These are phyloP conservation scores for Phytophthora sp. DNA, from an alignment of 352 stramenopile species.

Conservation along the genomic window DNA sequence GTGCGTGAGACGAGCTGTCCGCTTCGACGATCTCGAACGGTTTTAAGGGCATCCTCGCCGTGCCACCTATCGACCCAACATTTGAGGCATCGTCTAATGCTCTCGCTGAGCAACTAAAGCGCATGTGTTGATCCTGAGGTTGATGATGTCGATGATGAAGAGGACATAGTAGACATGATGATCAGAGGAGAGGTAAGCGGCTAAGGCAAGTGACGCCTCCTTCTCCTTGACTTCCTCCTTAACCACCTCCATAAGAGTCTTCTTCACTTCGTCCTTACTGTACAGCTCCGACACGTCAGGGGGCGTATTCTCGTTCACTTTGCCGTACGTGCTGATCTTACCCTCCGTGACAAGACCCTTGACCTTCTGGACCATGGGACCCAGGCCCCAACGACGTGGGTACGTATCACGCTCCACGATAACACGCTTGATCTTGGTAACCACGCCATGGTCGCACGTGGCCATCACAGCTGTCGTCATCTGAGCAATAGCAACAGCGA, in stretches of 20 bases:
- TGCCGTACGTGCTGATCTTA: slow-evolving; percentile 91
- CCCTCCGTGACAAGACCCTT: slow-evolving; percentile 97
- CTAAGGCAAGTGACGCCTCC: slow-evolving; percentile 42
- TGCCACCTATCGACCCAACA: no score
- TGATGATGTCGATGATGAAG: no score
- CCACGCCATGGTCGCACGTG: slow-evolving; percentile 99
- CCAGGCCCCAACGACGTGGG: slow-evolving; percentile 98
- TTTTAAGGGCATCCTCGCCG: no score
- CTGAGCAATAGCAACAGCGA: slow-evolving; percentile 98
- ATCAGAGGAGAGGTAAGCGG: no score
- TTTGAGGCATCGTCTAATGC: no score
- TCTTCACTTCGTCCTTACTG: slow-evolving; percentile 58
- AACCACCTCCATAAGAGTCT: slow-evolving; percentile 69
- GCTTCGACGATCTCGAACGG: no score
- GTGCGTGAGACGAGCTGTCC: no score
- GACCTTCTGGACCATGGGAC: slow-evolving; percentile 99
- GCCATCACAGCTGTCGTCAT: slow-evolving; percentile 99
- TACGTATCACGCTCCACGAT: slow-evolving; percentile 99
- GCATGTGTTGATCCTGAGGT: no score
- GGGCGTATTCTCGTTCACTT: slow-evolving; percentile 88
- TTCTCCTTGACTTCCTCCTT: slow-evolving; percentile 42
- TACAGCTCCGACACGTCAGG: slow-evolving; percentile 81
- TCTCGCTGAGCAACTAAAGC: no score
- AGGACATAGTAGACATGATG: no score
- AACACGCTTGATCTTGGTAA: slow-evolving; percentile 99